Percentiles rank a stretch among this genome's conserved stretches.
Conservation (phyloP, 805 yeast genomes). For the Candida verbasci region DNA sequence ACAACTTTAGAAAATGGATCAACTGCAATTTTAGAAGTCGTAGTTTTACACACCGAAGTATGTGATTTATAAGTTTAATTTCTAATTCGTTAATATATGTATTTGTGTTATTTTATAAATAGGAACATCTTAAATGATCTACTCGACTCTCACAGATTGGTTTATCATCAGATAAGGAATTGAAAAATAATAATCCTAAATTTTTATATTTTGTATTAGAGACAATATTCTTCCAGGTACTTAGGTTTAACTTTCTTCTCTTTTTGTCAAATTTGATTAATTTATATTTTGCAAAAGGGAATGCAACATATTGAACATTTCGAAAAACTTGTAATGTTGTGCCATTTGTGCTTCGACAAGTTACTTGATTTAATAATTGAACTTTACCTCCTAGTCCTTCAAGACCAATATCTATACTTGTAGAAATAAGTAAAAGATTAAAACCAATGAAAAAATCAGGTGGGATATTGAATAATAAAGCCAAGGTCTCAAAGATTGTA, state of each 20-base stretch:
- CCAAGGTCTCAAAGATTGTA: neutral
- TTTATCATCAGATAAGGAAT: constrained; percentile 5
- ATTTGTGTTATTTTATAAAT: neutral
- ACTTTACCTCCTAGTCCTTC: constrained; percentile 1
- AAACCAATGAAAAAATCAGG: constrained; percentile 3
- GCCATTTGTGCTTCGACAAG: constrained; percentile 1
- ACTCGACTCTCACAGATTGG: constrained; percentile 8
- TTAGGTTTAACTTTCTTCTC: neutral
- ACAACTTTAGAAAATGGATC: constrained; percentile 16
- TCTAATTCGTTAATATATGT: neutral
- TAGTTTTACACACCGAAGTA: constrained; percentile 18
- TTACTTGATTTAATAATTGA: neutral
- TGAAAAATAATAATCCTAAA: constrained; percentile 7
- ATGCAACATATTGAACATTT: constrained; percentile 4
- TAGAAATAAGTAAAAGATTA: neutral
- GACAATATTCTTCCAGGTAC: constrained; percentile 3
- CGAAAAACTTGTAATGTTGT: constrained; percentile 6
- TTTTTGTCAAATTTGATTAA: constrained; percentile 1
- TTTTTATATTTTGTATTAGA: constrained; percentile 7
- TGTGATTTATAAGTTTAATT: constrained; percentile 10
- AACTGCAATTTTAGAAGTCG: constrained; percentile 19
- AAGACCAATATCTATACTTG: constrained; percentile 1
- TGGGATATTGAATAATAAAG: neutral
- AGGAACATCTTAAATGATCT: constrained; percentile 3
- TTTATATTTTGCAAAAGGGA: constrained; percentile 7